These are phyloP conservation scores for Verticillium alfalfae DNA, from an alignment of 2,329 filamentous ascomycete species.

Conservation along the genomic window DNA sequence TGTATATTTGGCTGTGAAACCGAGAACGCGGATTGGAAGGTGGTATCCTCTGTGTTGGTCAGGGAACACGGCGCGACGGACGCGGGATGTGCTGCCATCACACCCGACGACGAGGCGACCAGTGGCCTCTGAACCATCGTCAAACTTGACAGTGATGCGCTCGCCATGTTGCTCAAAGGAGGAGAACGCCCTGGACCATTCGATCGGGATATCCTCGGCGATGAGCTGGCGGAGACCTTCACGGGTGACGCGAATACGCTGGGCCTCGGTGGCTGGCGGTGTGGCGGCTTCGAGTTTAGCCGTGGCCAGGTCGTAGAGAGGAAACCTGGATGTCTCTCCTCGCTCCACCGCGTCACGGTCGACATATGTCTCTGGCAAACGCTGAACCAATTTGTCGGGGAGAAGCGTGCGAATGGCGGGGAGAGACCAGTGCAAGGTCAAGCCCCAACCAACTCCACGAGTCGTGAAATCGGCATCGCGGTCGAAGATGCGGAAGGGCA, in stretches of 20 bases:
- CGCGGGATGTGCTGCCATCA: constrained; percentile 42
- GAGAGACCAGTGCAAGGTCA: constrained; percentile 60
- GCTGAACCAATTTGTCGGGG: constrained; percentile 35
- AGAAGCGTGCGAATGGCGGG: constrained; percentile 44
- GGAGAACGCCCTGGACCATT: constrained; percentile 34
- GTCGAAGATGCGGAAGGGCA: constrained; percentile 46
- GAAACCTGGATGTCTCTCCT: constrained; percentile 41
- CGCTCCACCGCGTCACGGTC: constrained; percentile 42
- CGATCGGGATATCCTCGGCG: constrained; percentile 36
- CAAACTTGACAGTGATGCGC: constrained; percentile 37
- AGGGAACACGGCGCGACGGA: constrained; percentile 30
- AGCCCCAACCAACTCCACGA: constrained; percentile 53
- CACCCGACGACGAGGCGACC: constrained; percentile 43
- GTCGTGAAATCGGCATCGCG: constrained; percentile 40
- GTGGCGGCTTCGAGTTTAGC: constrained; percentile 33
- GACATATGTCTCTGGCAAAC: constrained; percentile 46
- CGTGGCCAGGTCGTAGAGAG: constrained; percentile 50
- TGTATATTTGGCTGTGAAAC: constrained; percentile 34
- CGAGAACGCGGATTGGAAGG: constrained; percentile 43
- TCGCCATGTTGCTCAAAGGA: constrained; percentile 16
- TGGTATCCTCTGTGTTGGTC: constrained; percentile 23
- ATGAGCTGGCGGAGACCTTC: constrained; percentile 39
- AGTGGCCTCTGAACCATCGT: constrained; percentile 32
- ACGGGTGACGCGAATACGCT: constrained; percentile 41
- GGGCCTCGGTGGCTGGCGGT: constrained; percentile 35